Percentiles rank a stretch among this genome's conserved stretches.
These are phyloP conservation scores for Hericium coralloides DNA, from an alignment of 768 basidiomycete genomes.

Conservation along the genomic window DNA sequence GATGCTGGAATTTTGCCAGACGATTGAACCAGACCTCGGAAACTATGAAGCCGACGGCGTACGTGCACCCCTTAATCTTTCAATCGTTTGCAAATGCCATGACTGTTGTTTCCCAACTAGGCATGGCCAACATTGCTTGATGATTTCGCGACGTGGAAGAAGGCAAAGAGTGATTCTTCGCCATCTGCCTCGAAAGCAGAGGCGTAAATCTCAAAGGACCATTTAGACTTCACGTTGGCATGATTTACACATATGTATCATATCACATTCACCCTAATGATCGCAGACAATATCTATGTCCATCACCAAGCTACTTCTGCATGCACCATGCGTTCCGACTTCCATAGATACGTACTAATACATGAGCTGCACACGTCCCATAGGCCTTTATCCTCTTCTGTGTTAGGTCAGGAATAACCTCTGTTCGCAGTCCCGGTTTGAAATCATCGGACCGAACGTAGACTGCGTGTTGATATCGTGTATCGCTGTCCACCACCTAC, in stretches of 20 bases:
- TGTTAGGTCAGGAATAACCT: too few species aligned
- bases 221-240: not conserved
- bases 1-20: conserved; percentile 72
- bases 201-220: not conserved
- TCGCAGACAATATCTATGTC: not conserved
- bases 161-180: conserved; percentile 12
- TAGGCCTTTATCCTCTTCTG: too few species aligned
- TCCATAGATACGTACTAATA: not conserved
- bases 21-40: conserved; percentile 46
- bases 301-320: not conserved
- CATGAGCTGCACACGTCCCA: not conserved
- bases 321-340: not conserved
- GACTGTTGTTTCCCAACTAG: conserved; percentile 25
- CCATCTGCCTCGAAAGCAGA: not conserved
- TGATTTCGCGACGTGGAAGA: conserved; percentile 68
- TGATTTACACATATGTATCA: not conserved
- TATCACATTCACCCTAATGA: not conserved
- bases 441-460: too few species aligned
- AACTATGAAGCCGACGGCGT: conserved; percentile 76
- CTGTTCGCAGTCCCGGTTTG: too few species aligned
- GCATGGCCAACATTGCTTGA: conserved; percentile 82
- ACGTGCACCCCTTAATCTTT: conserved; percentile 20
- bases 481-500: not conserved
- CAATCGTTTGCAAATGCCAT: not conserved
- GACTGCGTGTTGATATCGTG: too few species aligned